phyloP scores from a whole-genome alignment of 345 rosid species.

The Hirschfeldia incana region DNA sequence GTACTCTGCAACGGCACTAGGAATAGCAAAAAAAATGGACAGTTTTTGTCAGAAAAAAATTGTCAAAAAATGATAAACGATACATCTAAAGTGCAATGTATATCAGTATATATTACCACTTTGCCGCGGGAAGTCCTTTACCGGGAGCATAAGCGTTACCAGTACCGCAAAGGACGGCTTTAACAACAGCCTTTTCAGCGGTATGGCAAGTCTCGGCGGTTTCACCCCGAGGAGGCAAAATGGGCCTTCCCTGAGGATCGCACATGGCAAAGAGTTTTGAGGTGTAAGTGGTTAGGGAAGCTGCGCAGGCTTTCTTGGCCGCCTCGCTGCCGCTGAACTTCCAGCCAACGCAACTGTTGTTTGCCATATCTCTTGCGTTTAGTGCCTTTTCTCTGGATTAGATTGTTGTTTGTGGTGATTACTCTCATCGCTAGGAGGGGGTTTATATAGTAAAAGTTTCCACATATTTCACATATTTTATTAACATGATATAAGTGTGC shows the following conservation, averaged over 20 bases:
- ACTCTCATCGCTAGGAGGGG: not conserved
- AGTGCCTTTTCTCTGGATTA: not conserved
- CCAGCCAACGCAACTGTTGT: not conserved
- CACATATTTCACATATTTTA: not conserved
- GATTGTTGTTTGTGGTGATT: not conserved
- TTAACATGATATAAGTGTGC: not conserved
- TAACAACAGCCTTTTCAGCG: slow-evolving; percentile 55
- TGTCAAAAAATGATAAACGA: not conserved
- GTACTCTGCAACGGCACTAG: slow-evolving; percentile 52
- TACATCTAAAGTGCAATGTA: not conserved
- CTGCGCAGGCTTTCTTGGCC: slow-evolving; percentile 3
- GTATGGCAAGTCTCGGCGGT: slow-evolving; percentile 48
- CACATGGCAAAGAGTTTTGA: slow-evolving; percentile 32
- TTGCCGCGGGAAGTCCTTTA: slow-evolving; percentile 49
- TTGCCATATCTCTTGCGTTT: slow-evolving; percentile 14
- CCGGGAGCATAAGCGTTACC: slow-evolving; percentile 48
- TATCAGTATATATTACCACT: slow-evolving; percentile 42
- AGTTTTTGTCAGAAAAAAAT: not conserved
- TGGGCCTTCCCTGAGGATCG: slow-evolving; percentile 31
- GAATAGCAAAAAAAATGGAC: not conserved
- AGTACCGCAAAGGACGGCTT: slow-evolving; percentile 46
- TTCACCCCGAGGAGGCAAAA: slow-evolving; percentile 50
- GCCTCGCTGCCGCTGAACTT: slow-evolving; percentile 34
- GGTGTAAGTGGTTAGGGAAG: slow-evolving; percentile 38
- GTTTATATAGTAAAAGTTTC: slow-evolving; percentile 14